These are phyloP conservation scores for Alternaria infectoria DNA, from an alignment of 2,329 filamentous ascomycete species.

Conservation along the genomic window DNA sequence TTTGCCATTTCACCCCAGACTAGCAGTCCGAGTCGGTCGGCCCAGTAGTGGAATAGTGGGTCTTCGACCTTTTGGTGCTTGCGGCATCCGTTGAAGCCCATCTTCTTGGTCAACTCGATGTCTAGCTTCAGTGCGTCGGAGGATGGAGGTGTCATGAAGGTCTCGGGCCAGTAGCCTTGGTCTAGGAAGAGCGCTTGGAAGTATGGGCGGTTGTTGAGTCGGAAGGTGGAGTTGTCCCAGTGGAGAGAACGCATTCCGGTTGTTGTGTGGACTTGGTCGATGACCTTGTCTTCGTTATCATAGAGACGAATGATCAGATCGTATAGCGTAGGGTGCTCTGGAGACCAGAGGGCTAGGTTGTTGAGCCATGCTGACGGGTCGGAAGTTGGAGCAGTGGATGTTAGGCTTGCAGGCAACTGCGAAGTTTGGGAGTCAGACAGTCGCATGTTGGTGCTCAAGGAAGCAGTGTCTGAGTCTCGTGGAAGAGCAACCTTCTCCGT, in stretches of 20 bases:
- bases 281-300: slow-evolving; percentile 44
- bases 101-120: slow-evolving; percentile 63
- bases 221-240: slow-evolving; percentile 67
- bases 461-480: slow-evolving; percentile 57
- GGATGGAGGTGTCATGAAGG: slow-evolving; percentile 64
- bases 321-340: slow-evolving; percentile 64
- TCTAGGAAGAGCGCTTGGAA: slow-evolving; percentile 68
- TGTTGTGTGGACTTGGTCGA: slow-evolving; percentile 66
- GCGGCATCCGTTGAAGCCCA: slow-evolving; percentile 70
- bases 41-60: slow-evolving; percentile 66
- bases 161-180: slow-evolving; percentile 69
- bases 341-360: slow-evolving; percentile 67
- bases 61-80: slow-evolving; percentile 72
- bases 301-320: slow-evolving; percentile 61
- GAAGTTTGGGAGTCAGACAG: slow-evolving; percentile 53
- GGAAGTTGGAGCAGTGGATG: slow-evolving; percentile 44
- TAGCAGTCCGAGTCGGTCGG: slow-evolving; percentile 65
- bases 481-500: slow-evolving; percentile 53
- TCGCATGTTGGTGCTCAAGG: slow-evolving; percentile 57
- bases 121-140: slow-evolving; percentile 56
- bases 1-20: slow-evolving; percentile 72
- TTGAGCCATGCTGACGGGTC: slow-evolving; percentile 57
- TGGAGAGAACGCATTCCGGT: slow-evolving; percentile 67
- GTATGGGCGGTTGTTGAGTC: slow-evolving; percentile 64
- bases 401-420: slow-evolving; percentile 49